Percentiles rank a stretch among this genome's conserved stretches.
phyloP scores from a whole-genome alignment of 177 flowering plant genomes.

The Vitis hybrid region DNA sequence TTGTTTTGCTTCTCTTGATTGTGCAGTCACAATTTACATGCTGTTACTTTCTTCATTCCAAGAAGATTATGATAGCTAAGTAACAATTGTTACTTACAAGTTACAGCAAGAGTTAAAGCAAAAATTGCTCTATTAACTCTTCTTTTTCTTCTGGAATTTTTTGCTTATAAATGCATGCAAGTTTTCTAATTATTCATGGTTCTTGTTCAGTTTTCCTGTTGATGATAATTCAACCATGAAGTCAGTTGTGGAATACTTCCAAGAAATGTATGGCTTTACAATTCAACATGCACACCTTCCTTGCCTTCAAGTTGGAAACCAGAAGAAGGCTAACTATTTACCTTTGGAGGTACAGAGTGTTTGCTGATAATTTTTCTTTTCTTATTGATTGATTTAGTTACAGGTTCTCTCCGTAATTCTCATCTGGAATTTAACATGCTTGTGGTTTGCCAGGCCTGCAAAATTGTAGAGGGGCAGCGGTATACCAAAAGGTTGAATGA shows the following conservation, averaged over 20 bases:
- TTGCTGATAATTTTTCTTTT: neutral
- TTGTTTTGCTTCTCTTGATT: neutral
- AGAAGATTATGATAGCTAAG: neutral
- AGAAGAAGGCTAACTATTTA: slow-evolving; percentile 84
- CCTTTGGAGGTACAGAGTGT: slow-evolving; percentile 83
- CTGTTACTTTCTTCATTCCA: neutral
- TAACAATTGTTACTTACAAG: too few species aligned
- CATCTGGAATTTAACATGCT: neutral
- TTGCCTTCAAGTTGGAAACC: slow-evolving; percentile 96
- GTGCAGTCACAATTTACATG: neutral
- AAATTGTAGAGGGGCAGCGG: slow-evolving; percentile 92
- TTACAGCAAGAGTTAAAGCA: neutral
- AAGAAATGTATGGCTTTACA: slow-evolving; percentile 94
- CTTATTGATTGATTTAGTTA: neutral
- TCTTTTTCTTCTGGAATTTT: neutral
- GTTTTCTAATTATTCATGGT: slow-evolving; percentile 3
- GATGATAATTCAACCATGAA: slow-evolving; percentile 83
- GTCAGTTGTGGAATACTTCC: slow-evolving; percentile 94
- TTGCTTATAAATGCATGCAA: too few species aligned
- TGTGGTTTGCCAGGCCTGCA: slow-evolving; percentile 67
- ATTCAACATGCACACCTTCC: slow-evolving; percentile 89
- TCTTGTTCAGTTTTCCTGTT: slow-evolving; percentile 73
- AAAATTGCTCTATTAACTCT: neutral
- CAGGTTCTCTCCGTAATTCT: neutral
- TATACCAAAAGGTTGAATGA: slow-evolving; percentile 90